Conservation (phyloP, 2,329 filamentous ascomycete genomes). For the Coniochaeta sp. region DNA sequence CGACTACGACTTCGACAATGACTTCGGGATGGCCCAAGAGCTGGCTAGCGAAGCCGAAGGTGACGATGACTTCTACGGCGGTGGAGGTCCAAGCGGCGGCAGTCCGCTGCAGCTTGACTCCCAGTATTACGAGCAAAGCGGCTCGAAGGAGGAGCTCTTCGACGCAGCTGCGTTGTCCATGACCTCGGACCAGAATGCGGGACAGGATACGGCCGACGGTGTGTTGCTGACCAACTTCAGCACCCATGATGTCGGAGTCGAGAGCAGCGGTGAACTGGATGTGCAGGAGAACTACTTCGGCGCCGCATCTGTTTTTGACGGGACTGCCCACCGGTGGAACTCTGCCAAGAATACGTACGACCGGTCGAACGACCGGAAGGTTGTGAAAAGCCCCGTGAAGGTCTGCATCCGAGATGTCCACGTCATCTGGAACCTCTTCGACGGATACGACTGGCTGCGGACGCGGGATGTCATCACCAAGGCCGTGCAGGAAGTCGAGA, state of each 20-base stretch:
- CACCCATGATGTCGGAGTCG: slow-evolving; percentile 36
- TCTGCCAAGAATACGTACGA: slow-evolving; percentile 71
- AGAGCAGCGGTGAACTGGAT: slow-evolving; percentile 48
- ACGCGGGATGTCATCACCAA: slow-evolving; percentile 83
- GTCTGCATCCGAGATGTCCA: slow-evolving; percentile 80
- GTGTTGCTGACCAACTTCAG: slow-evolving; percentile 36
- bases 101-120: slow-evolving; percentile 33
- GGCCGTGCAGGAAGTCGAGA: slow-evolving; percentile 82
- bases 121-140: slow-evolving; percentile 39
- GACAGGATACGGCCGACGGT: slow-evolving; percentile 36
- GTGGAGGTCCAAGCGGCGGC: slow-evolving; percentile 12
- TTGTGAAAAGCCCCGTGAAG: slow-evolving; percentile 63
- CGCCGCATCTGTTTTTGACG: slow-evolving; percentile 50
- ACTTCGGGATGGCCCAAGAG: slow-evolving; percentile 49
- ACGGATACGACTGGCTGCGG: slow-evolving; percentile 92
- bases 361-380: slow-evolving; percentile 51
- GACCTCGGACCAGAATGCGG: slow-evolving; percentile 30
- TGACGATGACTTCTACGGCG: slow-evolving; percentile 18
- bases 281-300: slow-evolving; percentile 77
- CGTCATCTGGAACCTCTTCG: slow-evolving; percentile 95
- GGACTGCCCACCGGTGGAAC: slow-evolving; percentile 73
- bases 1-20: slow-evolving; percentile 56
- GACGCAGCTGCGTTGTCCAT: slow-evolving; percentile 33
- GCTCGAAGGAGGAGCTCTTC: slow-evolving; percentile 39
- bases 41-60: slow-evolving; percentile 24